phyloP scores from a whole-genome alignment of 1,284 basidiomycete species.

The Ceratobasidium sp. region DNA sequence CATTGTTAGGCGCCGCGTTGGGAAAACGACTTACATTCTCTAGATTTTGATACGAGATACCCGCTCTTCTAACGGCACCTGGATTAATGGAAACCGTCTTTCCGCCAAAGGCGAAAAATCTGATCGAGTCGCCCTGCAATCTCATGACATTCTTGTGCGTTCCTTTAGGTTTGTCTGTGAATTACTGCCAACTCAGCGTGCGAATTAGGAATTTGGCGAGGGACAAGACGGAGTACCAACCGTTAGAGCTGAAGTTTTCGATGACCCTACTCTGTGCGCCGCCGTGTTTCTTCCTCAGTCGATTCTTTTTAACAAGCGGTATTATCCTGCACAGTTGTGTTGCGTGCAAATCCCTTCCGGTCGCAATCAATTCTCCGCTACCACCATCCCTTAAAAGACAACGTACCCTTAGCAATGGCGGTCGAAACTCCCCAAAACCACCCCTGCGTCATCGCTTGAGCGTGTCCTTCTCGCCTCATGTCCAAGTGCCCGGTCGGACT shows the following conservation, averaged over 20 bases:
- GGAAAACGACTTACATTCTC: background rate
- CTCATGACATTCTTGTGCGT: constrained; percentile 42
- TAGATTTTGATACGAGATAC: constrained; percentile 41
- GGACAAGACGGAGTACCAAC: constrained; percentile 42
- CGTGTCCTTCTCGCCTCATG: constrained; percentile 41
- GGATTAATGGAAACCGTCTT: constrained; percentile 39
- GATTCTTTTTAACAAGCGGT: background rate
- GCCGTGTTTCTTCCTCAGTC: background rate
- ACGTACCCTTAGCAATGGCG: constrained; percentile 30
- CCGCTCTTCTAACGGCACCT: constrained; percentile 38
- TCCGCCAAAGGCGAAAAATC: constrained; percentile 42
- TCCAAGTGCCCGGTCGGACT: constrained; percentile 33
- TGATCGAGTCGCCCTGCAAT: constrained; percentile 27
- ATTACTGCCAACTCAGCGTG: background rate
- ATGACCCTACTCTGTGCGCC: constrained; percentile 38
- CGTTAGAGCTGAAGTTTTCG: constrained; percentile 39
- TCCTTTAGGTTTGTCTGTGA: background rate
- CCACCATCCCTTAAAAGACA: constrained; percentile 28
- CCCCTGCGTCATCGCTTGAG: constrained; percentile 36
- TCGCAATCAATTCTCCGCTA: constrained; percentile 31
- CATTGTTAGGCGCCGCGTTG: constrained; percentile 18
- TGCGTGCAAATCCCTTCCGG: constrained; percentile 40
- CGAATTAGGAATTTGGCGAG: constrained; percentile 40
- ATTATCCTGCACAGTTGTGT: constrained; percentile 14
- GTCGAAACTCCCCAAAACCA: constrained; percentile 33